Base-by-base conservation (phyloP, 371 early-diverging fungal genomes). In the Mucor racemosus region DNA sequence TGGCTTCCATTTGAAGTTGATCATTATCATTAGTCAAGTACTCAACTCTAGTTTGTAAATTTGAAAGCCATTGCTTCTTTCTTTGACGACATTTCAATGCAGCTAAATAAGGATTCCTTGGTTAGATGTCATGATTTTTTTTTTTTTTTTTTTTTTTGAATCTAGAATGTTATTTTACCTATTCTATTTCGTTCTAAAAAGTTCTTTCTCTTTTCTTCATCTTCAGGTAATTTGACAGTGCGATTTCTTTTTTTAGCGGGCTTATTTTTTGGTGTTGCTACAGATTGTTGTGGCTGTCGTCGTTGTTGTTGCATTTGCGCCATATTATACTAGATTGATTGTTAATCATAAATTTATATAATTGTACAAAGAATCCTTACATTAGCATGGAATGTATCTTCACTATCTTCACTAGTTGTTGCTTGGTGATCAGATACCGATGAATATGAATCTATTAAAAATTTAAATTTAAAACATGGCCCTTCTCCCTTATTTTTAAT, bases 41-140 rank as follows among this genome's bases (percentile, higher is more conserved):
- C 53, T 92, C 94, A 26, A 94, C 91, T 58, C 89, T 89, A 33
- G 76, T 78, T 68, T 95, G 93, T 55, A 95, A 82, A 35, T 90
- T 87, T 54, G 85, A 84, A 34, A 94, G 78, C 90, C 92, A 92
- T 69, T 92, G 90, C 74, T 94, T 94, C 79, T 95, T 95, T 74
- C 94, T 92, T 76, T 92, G 94, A 36, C 95, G 89, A 73, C 95
- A 95, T 68, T 94, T 94, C 7, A 93, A 84, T 2, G 95, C 95
- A n/a, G 95, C 95, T 76, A 63, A 8, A 40, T 5, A 9, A 11
- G 14, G 33, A 50, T 11, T 26, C 50, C 33, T 42, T 60, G 34
- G 60, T n/a, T 26, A 50, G 21, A 21, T 50, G 50, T 26, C 26
- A 50, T 38, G 36, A 17, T n/a, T n/a, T n/a, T n/a, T n/a, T n/a